Evolutionary conservation across 768 basidiomycete genomes (phyloP).

Genomic region (Kwoniella heveanensis): DNA sequence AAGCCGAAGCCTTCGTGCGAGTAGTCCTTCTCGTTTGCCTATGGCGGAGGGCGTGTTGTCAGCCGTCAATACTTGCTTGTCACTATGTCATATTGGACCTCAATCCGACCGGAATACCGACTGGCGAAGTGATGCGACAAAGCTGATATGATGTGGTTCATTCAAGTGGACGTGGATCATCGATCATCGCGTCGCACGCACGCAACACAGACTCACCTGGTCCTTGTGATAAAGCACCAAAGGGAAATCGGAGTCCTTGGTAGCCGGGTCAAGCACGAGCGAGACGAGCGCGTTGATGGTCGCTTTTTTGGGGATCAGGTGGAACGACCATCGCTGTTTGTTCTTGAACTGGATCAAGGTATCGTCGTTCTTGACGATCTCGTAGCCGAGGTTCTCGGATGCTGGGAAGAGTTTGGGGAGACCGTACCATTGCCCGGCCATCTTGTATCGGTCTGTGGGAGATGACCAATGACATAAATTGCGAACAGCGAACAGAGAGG

Average conservation of each 20-base stretch:
- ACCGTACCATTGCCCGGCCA: constrained; percentile 59
- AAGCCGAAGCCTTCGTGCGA: constrained; percentile 59
- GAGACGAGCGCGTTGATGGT: constrained; percentile 60
- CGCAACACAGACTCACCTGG: constrained; percentile 13
- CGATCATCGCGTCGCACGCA: too few relatives aligned
- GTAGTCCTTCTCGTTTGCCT: constrained; percentile 60
- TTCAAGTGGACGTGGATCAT: too few relatives aligned
- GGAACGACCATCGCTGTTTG: constrained; percentile 59
- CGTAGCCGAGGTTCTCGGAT: constrained; percentile 56
- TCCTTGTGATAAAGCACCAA: constrained; percentile 44
- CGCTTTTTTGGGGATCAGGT: constrained; percentile 56
- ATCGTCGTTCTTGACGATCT: constrained; percentile 57
- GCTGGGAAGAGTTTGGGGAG: constrained; percentile 58
- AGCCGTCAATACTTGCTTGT: too few relatives aligned
- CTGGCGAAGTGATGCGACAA: too few relatives aligned
- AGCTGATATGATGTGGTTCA: too few relatives aligned
- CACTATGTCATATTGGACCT: too few relatives aligned
- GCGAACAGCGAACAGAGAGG: too few relatives aligned
- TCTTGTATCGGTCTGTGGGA: constrained; percentile 56
- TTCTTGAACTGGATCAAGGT: constrained; percentile 60
- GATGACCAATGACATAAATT: too few relatives aligned
- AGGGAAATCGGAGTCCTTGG: constrained; percentile 59
- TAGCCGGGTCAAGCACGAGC: constrained; percentile 58
- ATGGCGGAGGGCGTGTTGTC: too few relatives aligned
- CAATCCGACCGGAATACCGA: too few relatives aligned